Evolutionary conservation across 192 early-diverging fungal genomes (phyloP).

Genomic region (Podila epigama): DNA sequence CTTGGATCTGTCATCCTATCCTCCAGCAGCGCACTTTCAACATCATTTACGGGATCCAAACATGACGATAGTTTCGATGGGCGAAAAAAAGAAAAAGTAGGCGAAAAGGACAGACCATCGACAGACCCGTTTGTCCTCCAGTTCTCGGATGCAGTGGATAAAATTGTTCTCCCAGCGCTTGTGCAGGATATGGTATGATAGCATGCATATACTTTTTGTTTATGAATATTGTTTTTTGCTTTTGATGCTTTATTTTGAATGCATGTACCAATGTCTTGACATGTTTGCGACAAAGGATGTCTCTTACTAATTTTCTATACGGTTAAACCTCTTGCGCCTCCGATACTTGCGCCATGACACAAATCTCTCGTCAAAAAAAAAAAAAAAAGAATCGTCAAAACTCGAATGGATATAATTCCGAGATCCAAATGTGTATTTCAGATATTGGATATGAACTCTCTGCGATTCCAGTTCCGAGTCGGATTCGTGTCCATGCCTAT

Average conservation of each 20-base stretch:
- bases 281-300: too few relatives aligned
- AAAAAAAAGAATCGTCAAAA: conserved; percentile 38
- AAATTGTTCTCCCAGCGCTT: conserved; percentile 30
- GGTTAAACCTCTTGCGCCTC: too few relatives aligned
- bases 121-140: conserved; percentile 36
- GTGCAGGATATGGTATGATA: conserved; percentile 37
- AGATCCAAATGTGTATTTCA: conserved; percentile 45
- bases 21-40: conserved; percentile 27
- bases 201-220: not conserved
- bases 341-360: too few relatives aligned
- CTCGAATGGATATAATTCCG: conserved; percentile 42
- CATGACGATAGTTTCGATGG: not conserved
- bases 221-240: too few relatives aligned
- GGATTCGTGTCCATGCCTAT: conserved; percentile 25
- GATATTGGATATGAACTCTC: conserved; percentile 36
- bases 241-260: not conserved
- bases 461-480: conserved; percentile 2
- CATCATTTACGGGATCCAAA: not conserved
- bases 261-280: too few relatives aligned
- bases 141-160: conserved; percentile 37
- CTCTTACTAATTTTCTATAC: too few relatives aligned
- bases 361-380: too few relatives aligned
- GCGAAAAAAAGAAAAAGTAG: not conserved
- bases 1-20: conserved; percentile 37
- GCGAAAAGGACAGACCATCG: not conserved